Evolutionary conservation across 2,329 filamentous ascomycete genomes (phyloP).

Genomic region (Calonectria ilicicola): DNA sequence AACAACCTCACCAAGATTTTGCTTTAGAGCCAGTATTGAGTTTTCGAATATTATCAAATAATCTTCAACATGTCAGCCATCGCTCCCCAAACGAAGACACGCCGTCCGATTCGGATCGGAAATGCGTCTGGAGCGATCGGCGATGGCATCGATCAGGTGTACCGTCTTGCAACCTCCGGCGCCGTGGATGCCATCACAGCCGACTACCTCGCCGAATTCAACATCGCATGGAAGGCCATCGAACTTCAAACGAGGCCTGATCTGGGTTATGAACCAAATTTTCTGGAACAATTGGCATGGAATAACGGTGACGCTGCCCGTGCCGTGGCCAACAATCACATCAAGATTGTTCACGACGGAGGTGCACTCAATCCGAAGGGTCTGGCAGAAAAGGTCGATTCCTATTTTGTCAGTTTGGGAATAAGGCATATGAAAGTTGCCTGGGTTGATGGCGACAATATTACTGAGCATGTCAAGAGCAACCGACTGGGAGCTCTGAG

Average conservation of each 20-base stretch:
- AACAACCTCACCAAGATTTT: neutral
- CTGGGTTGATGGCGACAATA: constrained; percentile 54
- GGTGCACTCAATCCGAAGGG: constrained; percentile 66
- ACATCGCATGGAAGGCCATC: constrained; percentile 58
- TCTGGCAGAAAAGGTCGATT: constrained; percentile 53
- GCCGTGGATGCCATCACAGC: constrained; percentile 49
- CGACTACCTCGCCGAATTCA: constrained; percentile 55
- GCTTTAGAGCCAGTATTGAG: neutral
- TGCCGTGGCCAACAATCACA: constrained; percentile 54
- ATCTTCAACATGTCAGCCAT: neutral
- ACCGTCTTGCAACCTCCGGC: constrained; percentile 38
- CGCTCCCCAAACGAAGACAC: neutral
- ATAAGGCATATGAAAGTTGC: constrained; percentile 48
- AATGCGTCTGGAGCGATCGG: constrained; percentile 44
- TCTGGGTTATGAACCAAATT: constrained; percentile 50
- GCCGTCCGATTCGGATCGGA: constrained; percentile 38
- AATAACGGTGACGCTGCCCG: constrained; percentile 44
- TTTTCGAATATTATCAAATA: neutral
- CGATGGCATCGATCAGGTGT: constrained; percentile 42
- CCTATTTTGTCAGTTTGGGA: constrained; percentile 34
- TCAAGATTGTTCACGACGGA: constrained; percentile 68
- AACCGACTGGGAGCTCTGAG: constrained; percentile 28
- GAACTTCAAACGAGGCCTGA: constrained; percentile 42
- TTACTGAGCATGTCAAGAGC: constrained; percentile 44
- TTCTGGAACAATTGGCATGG: constrained; percentile 54